phyloP scores from a whole-genome alignment of 257 asterid genomes.

The Cordia subcordata region DNA sequence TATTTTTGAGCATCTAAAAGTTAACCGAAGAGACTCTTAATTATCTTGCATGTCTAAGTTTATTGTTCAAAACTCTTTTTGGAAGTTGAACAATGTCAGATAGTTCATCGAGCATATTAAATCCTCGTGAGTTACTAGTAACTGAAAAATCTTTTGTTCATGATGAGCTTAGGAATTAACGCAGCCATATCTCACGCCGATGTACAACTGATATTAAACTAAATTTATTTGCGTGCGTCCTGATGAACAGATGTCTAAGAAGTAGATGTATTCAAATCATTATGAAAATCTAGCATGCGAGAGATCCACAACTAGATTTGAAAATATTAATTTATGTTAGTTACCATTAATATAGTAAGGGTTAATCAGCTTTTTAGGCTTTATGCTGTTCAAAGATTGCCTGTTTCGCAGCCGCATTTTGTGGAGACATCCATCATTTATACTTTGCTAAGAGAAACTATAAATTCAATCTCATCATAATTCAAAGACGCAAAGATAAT shows the following conservation, averaged over 20 bases:
- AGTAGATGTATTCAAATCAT: slow-evolving; percentile 11
- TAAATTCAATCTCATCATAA: too few relatives aligned
- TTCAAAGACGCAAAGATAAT: neutral
- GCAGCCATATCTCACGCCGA: slow-evolving; percentile 9
- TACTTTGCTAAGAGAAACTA: neutral
- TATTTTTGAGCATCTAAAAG: too few relatives aligned
- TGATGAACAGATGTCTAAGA: slow-evolving; percentile 12
- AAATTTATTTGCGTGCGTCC: neutral
- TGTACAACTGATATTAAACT: neutral
- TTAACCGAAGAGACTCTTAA: too few relatives aligned
- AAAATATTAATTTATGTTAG: neutral
- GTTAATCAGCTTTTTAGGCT: slow-evolving; percentile 24
- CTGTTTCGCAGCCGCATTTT: slow-evolving; percentile 32
- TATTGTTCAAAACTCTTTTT: too few relatives aligned
- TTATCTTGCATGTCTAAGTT: too few relatives aligned
- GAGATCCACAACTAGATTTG: slow-evolving; percentile 7
- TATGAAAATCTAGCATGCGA: slow-evolving; percentile 12
- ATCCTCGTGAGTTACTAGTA: too few relatives aligned
- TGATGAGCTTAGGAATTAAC: slow-evolving; percentile 5
- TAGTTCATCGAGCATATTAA: too few relatives aligned
- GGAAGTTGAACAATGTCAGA: too few relatives aligned
- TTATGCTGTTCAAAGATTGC: slow-evolving; percentile 9
- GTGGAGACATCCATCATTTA: slow-evolving; percentile 23
- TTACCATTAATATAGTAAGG: neutral
- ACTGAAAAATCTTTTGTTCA: neutral